Conservation (phyloP, 345 rosid species). For the Brassica carinata region DNA sequence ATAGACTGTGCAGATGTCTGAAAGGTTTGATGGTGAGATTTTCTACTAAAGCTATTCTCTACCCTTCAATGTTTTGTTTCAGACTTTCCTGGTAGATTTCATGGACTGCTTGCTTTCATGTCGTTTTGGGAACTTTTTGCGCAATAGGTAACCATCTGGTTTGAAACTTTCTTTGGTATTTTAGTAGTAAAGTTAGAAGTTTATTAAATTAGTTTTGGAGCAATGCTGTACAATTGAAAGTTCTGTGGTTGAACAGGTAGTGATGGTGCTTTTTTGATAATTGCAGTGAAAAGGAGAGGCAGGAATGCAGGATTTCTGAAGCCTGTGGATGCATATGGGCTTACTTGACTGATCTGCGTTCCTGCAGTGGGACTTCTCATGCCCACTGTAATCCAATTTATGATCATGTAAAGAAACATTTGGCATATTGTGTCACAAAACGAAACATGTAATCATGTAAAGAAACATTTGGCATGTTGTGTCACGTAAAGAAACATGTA, state of each 20-base stretch:
- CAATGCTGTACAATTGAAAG: slow-evolving; percentile 1
- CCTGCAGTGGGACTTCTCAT: slow-evolving; percentile 58
- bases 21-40: not conserved
- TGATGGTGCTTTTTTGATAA: slow-evolving; percentile 8
- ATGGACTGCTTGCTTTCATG: too few relatives aligned
- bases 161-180: slow-evolving; percentile 12
- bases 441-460: too few relatives aligned
- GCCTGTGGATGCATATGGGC: slow-evolving; percentile 89
- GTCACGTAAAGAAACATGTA: too few relatives aligned
- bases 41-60: slow-evolving; percentile 6
- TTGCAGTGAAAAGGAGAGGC: slow-evolving; percentile 90
- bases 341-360: slow-evolving; percentile 80
- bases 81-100: too few relatives aligned
- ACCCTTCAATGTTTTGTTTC: slow-evolving; percentile 5
- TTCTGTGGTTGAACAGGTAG: not conserved
- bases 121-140: slow-evolving; percentile 72
- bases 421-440: too few relatives aligned
- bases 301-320: slow-evolving; percentile 63
- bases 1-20: slow-evolving; percentile 15
- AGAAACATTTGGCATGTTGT: too few relatives aligned
- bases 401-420: slow-evolving; percentile 34
- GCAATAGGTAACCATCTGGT: slow-evolving; percentile 65
- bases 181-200: slow-evolving; percentile 3
- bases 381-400: slow-evolving; percentile 80
- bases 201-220: not conserved